Evolutionary conservation across 495 filamentous ascomycete genomes (phyloP).

Genomic region (Xylaria nigripes): DNA sequence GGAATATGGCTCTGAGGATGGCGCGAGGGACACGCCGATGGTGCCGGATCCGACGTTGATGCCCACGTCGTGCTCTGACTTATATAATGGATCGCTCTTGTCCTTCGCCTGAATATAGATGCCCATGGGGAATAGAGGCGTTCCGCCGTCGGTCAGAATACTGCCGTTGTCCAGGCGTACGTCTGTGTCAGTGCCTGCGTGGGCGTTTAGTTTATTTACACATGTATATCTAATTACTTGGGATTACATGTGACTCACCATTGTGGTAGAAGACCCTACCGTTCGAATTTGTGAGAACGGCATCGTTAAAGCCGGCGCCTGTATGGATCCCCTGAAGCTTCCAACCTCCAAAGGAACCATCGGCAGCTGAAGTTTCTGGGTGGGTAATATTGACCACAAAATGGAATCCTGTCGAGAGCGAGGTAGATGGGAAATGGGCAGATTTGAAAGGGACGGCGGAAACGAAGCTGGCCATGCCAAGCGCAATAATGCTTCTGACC

Average conservation of each 20-base stretch:
- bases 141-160: constrained; percentile 27
- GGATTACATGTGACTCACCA: constrained; percentile 1
- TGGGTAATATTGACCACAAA: constrained; percentile 25
- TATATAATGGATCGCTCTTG: constrained; percentile 13
- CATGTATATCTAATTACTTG: background rate
- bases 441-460: background rate
- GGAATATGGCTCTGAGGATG: constrained; percentile 10
- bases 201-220: background rate
- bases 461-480: constrained; percentile 2
- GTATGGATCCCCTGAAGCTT: constrained; percentile 22
- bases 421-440: constrained; percentile 2
- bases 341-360: constrained; percentile 16
- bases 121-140: constrained; percentile 23
- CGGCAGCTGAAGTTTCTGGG: background rate
- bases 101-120: constrained; percentile 14
- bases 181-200: constrained; percentile 18
- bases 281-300: constrained; percentile 13
- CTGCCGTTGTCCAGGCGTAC: constrained; percentile 10
- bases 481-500: background rate
- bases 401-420: constrained; percentile 19
- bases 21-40: constrained; percentile 8
- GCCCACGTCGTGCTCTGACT: constrained; percentile 13
- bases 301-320: constrained; percentile 27
- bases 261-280: constrained; percentile 31
- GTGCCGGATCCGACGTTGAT: constrained; percentile 23